Conservation (phyloP, 2,329 filamentous ascomycete species). For the Aspergillus unguis region DNA sequence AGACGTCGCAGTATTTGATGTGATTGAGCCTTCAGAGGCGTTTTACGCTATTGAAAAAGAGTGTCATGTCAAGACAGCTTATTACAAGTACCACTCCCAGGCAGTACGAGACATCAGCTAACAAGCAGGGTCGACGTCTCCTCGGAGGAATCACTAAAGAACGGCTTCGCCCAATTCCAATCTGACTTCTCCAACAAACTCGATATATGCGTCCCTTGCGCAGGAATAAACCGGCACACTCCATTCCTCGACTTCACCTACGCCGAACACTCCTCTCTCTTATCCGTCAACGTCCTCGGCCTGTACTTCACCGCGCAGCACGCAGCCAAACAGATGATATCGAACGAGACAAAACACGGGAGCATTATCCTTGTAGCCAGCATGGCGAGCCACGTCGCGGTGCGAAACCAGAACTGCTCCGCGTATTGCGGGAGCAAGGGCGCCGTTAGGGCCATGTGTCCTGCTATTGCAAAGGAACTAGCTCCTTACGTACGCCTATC, state of each 20-base stretch:
- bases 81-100: slow-evolving; percentile 34
- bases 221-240: slow-evolving; percentile 46
- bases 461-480: slow-evolving; percentile 48
- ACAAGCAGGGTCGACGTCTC: slow-evolving; percentile 40
- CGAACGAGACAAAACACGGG: slow-evolving; percentile 49
- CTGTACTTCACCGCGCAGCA: slow-evolving; percentile 49
- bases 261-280: slow-evolving; percentile 42
- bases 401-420: slow-evolving; percentile 48
- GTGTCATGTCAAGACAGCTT: slow-evolving; percentile 41
- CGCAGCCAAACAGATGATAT: slow-evolving; percentile 51
- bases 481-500: slow-evolving; percentile 31
- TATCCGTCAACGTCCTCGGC: slow-evolving; percentile 46
- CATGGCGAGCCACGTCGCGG: slow-evolving; percentile 52
- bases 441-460: slow-evolving; percentile 47
- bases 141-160: slow-evolving; percentile 28
- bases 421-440: slow-evolving; percentile 51
- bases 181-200: slow-evolving; percentile 36
- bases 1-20: slow-evolving; percentile 47
- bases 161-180: slow-evolving; percentile 34
- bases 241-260: slow-evolving; percentile 46
- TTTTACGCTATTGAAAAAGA: slow-evolving; percentile 43
- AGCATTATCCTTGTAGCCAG: slow-evolving; percentile 55
- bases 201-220: slow-evolving; percentile 47
- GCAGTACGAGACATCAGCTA: not conserved
- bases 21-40: slow-evolving; percentile 39